Evolutionary conservation across 2,329 filamentous ascomycete genomes (phyloP).

Genomic region (Diaporthe humulicola): DNA sequence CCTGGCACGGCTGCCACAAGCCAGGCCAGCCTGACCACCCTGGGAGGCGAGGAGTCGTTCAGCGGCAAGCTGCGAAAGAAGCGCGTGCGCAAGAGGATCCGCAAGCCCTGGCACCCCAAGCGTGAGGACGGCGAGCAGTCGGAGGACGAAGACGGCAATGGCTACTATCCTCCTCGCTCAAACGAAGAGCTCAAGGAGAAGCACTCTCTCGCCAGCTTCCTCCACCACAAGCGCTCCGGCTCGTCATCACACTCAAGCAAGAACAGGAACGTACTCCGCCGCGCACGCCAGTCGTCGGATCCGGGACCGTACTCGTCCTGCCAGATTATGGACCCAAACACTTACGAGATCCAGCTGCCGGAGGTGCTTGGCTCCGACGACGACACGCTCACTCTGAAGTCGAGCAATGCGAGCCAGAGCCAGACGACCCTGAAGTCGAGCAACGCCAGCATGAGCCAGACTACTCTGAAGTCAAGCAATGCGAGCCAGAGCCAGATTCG

Average conservation of each 20-base stretch:
- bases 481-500: slow-evolving; percentile 33
- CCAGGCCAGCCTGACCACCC: slow-evolving; percentile 24
- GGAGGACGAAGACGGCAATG: slow-evolving; percentile 42
- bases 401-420: slow-evolving; percentile 40
- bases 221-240: slow-evolving; percentile 38
- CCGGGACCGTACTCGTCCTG: slow-evolving; percentile 34
- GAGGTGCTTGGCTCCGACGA: slow-evolving; percentile 47
- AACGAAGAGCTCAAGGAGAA: slow-evolving; percentile 45
- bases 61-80: slow-evolving; percentile 60
- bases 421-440: slow-evolving; percentile 40
- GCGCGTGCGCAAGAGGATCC: slow-evolving; percentile 54
- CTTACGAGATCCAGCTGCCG: slow-evolving; percentile 43
- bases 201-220: slow-evolving; percentile 34
- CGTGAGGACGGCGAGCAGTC: slow-evolving; percentile 46
- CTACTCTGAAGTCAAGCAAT: slow-evolving; percentile 23
- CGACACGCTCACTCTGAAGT: slow-evolving; percentile 39
- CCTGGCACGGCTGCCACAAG: slow-evolving; percentile 3
- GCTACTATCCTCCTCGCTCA: slow-evolving; percentile 41
- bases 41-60: slow-evolving; percentile 48
- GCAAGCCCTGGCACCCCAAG: slow-evolving; percentile 47
- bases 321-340: slow-evolving; percentile 33
- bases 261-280: slow-evolving; percentile 35
- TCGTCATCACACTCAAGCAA: slow-evolving; percentile 32
- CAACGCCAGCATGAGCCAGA: slow-evolving; percentile 39
- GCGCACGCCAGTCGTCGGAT: slow-evolving; percentile 37